Conservation (phyloP, 2,329 filamentous ascomycete genomes). For the Pseudogymnoascus sp. region DNA sequence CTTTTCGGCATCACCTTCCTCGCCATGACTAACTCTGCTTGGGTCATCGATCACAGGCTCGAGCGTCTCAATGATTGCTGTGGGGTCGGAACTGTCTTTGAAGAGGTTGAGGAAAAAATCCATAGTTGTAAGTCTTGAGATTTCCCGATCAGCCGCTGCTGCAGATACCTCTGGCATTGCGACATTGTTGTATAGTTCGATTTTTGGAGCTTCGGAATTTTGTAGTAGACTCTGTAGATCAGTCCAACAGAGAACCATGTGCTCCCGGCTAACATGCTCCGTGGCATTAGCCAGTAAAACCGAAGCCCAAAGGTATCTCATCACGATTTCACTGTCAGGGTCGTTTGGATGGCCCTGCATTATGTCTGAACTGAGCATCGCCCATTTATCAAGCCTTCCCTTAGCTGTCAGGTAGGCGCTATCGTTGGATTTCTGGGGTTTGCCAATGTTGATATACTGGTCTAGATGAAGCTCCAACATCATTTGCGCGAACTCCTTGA, state of each 20-base stretch:
- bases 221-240: conserved; percentile 51
- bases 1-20: conserved; percentile 14
- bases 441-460: conserved; percentile 54
- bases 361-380: conserved; percentile 45
- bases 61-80: conserved; percentile 79
- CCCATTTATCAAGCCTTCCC: conserved; percentile 54
- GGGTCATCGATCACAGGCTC: conserved; percentile 74
- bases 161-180: conserved; percentile 82
- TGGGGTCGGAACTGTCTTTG: conserved; percentile 70
- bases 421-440: conserved; percentile 48
- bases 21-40: conserved; percentile 15
- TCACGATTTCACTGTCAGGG: conserved; percentile 33
- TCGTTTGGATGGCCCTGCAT: conserved; percentile 29
- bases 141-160: conserved; percentile 78
- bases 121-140: conserved; percentile 88
- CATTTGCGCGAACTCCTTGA: conserved; percentile 45
- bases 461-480: conserved; percentile 62
- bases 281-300: conserved; percentile 52
- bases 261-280: conserved; percentile 47
- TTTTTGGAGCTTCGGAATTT: conserved; percentile 38
- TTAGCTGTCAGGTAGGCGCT: conserved; percentile 44
- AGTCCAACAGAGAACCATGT: conserved; percentile 53
- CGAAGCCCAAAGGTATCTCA: conserved; percentile 60
- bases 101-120: conserved; percentile 93
- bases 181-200: conserved; percentile 71